These are phyloP conservation scores for Geotrichum aggregatum DNA, from an alignment of 1,139 yeast species.

Conservation along the genomic window DNA sequence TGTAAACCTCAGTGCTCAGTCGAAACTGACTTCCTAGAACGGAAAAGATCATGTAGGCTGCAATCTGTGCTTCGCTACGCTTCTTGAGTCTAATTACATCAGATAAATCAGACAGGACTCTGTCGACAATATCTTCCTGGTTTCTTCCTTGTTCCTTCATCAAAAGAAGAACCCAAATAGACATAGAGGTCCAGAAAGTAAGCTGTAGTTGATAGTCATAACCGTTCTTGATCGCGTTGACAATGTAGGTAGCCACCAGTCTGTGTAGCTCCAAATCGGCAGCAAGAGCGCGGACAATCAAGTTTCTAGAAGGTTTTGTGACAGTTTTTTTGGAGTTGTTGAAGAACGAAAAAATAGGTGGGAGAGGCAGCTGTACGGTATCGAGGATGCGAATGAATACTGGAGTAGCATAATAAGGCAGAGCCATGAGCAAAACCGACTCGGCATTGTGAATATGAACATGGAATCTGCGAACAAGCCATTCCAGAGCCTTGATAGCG, in stretches of 20 bases:
- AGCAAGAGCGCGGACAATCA: slow-evolving; percentile 65
- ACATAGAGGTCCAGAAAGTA: slow-evolving; percentile 70
- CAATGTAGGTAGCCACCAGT: slow-evolving; percentile 58
- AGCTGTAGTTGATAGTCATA: slow-evolving; percentile 59
- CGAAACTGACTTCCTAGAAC: slow-evolving; percentile 74
- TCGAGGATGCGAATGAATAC: slow-evolving; percentile 72
- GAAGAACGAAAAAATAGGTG: slow-evolving; percentile 72
- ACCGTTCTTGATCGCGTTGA: slow-evolving; percentile 44
- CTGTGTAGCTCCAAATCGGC: slow-evolving; percentile 65
- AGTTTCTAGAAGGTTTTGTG: slow-evolving; percentile 60
- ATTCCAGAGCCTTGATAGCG: slow-evolving; percentile 79
- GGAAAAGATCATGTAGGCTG: slow-evolving; percentile 76
- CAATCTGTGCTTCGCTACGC: slow-evolving; percentile 65
- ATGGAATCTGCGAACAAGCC: slow-evolving; percentile 91
- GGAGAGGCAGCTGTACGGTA: slow-evolving; percentile 58
- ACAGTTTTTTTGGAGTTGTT: slow-evolving; percentile 61
- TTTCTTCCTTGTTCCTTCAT: slow-evolving; percentile 39
- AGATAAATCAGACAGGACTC: slow-evolving; percentile 46
- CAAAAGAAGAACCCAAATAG: slow-evolving; percentile 62
- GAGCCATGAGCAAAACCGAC: slow-evolving; percentile 57
- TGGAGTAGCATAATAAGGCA: slow-evolving; percentile 74
- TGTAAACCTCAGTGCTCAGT: slow-evolving; percentile 56
- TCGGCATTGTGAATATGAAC: slow-evolving; percentile 80
- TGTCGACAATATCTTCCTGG: slow-evolving; percentile 41
- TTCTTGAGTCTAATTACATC: slow-evolving; percentile 32